phyloP scores from a whole-genome alignment of 192 early-diverging fungal species.

The Gigaspora rosea region DNA sequence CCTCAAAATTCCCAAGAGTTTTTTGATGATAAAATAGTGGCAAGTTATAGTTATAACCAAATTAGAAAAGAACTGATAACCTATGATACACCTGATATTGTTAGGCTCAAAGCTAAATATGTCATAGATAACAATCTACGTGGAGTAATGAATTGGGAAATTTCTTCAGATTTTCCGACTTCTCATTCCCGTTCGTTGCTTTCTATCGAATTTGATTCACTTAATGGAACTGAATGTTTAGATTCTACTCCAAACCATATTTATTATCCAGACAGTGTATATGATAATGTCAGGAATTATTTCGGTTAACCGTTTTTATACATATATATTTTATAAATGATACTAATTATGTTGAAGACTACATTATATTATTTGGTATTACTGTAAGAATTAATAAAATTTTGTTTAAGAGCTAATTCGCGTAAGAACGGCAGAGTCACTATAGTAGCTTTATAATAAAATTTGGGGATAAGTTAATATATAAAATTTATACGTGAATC shows the following conservation, averaged over 20 bases:
- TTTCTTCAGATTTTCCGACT: slow-evolving; percentile 50
- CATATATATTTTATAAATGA: not conserved
- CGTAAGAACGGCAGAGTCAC: too few relatives aligned
- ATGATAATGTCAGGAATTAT: slow-evolving; percentile 49
- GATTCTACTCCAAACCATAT: slow-evolving; percentile 49
- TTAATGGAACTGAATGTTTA: slow-evolving; percentile 31
- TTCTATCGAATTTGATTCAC: slow-evolving; percentile 27
- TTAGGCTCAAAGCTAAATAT: slow-evolving; percentile 70
- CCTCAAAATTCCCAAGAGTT: slow-evolving; percentile 61
- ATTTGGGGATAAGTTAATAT: too few relatives aligned
- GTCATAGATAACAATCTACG: slow-evolving; percentile 57
- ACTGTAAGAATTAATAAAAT: too few relatives aligned
- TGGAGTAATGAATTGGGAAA: slow-evolving; percentile 85
- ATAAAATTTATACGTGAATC: too few relatives aligned
- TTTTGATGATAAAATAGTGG: slow-evolving; percentile 76
- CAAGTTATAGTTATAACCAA: slow-evolving; percentile 83
- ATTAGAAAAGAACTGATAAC: slow-evolving; percentile 69
- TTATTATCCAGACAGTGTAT: slow-evolving; percentile 48
- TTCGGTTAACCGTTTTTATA: slow-evolving; percentile 33
- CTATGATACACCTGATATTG: slow-evolving; percentile 74
- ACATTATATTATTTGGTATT: too few relatives aligned
- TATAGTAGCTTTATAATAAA: too few relatives aligned
- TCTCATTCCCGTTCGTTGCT: slow-evolving; percentile 49
- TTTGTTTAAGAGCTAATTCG: too few relatives aligned
- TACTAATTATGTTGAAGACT: too few relatives aligned